Evolutionary conservation across 345 rosid species (phyloP), one percentile per base, ranked within the genome.

Genomic region (Alliaria petiolata): DNA sequence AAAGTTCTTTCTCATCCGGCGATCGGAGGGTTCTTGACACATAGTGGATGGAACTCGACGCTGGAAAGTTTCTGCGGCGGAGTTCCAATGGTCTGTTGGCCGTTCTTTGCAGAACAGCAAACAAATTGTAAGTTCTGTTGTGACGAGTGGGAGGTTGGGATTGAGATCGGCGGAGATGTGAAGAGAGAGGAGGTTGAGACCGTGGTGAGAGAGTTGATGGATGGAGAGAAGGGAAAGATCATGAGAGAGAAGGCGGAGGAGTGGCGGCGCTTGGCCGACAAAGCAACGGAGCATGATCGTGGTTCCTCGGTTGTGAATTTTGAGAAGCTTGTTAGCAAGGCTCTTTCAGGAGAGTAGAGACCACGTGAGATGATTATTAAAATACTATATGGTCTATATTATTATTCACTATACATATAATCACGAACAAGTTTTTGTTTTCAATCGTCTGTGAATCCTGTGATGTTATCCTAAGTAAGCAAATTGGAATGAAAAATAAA

Each of bases 11-110:
- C 46, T 15, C 90, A 87, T 63, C 82, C 81, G 7, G 63, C 88
- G 1, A 9, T 80, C 0, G 88, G 88, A 3, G 90, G 85, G 22
- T 82, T 87, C 70, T 74, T 87, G 40, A 85, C 87, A 0, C 93
- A 87, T 12, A 53, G 76, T 6, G 90, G 93, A 6, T 87, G 93
- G 93, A 85, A 87, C 58, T 87, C 93, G 2, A 85, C 81, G 3
- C 6, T 85, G 0, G 93, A 85, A 51, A 81, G 88, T 17, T 40
- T 87, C 0, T 46, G 61, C 0, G 59, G 72, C 0, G 90, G 90
- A 6, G 85, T 85, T 69, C 87, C 93, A 0, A 69, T 85, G 88
- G 38, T 75, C 2, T 83, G 87, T 39, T 87, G 90, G 88, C 87
- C 93, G 1, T 85, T 83, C 62, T 87, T 85, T 4, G 85, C 90